phyloP scores from a whole-genome alignment of 2,329 filamentous ascomycete species.

The Colletotrichum sp. region DNA sequence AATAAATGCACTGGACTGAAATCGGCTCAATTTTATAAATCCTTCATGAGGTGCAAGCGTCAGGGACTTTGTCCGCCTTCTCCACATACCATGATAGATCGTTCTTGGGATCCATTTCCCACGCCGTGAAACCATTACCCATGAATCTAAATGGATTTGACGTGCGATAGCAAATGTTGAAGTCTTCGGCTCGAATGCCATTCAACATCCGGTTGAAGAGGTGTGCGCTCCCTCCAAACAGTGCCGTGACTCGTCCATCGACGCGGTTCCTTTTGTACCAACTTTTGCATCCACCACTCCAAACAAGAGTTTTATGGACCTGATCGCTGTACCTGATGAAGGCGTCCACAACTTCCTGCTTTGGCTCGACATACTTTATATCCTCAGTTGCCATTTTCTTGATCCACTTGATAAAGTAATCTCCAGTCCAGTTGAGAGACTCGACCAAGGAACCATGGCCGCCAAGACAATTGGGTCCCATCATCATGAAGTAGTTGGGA shows the following conservation, averaged over 20 bases:
- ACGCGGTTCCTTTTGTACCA: slow-evolving; percentile 53
- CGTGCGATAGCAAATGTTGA: slow-evolving; percentile 48
- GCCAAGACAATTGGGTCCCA: slow-evolving; percentile 21
- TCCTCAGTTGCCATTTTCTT: slow-evolving; percentile 29
- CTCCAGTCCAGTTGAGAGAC: slow-evolving; percentile 28
- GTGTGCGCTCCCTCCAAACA: slow-evolving; percentile 47
- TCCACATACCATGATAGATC: slow-evolving; percentile 32
- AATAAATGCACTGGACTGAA: not conserved
- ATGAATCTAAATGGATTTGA: slow-evolving; percentile 51
- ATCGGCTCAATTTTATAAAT: not conserved
- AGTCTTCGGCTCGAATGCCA: slow-evolving; percentile 51
- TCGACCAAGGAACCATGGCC: slow-evolving; percentile 21
- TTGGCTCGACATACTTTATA: slow-evolving; percentile 34
- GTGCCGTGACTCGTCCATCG: slow-evolving; percentile 48
- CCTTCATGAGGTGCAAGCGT: not conserved
- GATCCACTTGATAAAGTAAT: slow-evolving; percentile 28
- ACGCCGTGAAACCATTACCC: slow-evolving; percentile 51
- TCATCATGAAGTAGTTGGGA: slow-evolving; percentile 34
- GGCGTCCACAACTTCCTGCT: slow-evolving; percentile 36
- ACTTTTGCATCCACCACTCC: slow-evolving; percentile 42
- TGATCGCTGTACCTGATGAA: slow-evolving; percentile 45
- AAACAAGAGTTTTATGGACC: slow-evolving; percentile 47
- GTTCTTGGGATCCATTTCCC: slow-evolving; percentile 37
- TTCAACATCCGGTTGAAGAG: slow-evolving; percentile 39
- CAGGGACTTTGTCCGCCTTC: slow-evolving; percentile 5